A percentile compares a stretch with the other conserved stretches of the same genome.
phyloP scores from a whole-genome alignment of 164 flowering plant genomes.

The Brasenia schreberi region DNA sequence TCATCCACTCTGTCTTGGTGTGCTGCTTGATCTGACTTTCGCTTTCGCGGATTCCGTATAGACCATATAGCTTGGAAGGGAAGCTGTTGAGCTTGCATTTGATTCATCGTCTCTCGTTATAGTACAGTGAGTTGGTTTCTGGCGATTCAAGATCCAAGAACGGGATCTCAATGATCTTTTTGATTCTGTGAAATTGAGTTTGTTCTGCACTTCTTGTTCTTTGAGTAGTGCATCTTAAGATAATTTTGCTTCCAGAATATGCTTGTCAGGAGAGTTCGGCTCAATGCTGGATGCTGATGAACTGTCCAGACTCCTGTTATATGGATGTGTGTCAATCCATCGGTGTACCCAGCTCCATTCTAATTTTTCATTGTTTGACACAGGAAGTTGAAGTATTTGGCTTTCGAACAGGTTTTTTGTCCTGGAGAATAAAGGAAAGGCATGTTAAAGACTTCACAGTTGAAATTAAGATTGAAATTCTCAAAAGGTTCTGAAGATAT shows the following conservation, averaged over 20 bases:
- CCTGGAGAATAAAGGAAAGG: slow-evolving; percentile 3
- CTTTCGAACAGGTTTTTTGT: slow-evolving; percentile 18
- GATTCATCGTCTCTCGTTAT: slow-evolving; percentile 19
- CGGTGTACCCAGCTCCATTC: slow-evolving; percentile 57
- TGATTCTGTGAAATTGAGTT: slow-evolving; percentile 3
- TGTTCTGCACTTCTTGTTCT: slow-evolving; percentile 13
- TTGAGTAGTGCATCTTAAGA: slow-evolving; percentile 10
- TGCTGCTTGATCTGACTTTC: slow-evolving; percentile 57
- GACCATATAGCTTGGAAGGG: slow-evolving; percentile 62
- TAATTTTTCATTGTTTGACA: background rate
- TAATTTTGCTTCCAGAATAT: slow-evolving; percentile 15
- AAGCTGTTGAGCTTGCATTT: slow-evolving; percentile 25
- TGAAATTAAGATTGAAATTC: too few species aligned
- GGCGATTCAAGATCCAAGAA: slow-evolving; percentile 15
- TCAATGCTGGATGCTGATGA: background rate
- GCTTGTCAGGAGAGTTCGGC: background rate
- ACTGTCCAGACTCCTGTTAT: slow-evolving; percentile 14
- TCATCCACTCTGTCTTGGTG: slow-evolving; percentile 35
- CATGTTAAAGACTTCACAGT: too few species aligned
- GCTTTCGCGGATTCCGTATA: slow-evolving; percentile 64
- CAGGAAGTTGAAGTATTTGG: slow-evolving; percentile 6
- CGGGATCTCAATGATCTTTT: slow-evolving; percentile 12
- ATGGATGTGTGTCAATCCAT: slow-evolving; percentile 50
- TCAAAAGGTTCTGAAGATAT: too few species aligned
- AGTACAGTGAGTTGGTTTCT: slow-evolving; percentile 26